These are phyloP conservation scores for Heliamphora exappendiculata DNA, from an alignment of 148 eudicot genomes.

Conservation along the genomic window DNA sequence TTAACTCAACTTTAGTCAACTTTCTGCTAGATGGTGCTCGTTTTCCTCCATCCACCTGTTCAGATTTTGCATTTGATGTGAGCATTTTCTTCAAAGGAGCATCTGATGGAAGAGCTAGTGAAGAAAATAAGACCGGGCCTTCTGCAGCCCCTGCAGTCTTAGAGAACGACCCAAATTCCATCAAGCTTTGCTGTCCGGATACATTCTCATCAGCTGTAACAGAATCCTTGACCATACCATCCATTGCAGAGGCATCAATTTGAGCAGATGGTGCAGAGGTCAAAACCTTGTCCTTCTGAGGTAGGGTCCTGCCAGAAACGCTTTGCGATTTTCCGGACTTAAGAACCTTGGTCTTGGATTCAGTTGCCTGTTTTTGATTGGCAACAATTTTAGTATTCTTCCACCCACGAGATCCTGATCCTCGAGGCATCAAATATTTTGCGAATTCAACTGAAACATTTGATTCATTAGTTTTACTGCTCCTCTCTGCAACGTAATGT, in stretches of 20 bases:
- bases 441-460: conserved; percentile 43
- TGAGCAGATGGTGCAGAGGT: conserved; percentile 17
- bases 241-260: conserved; percentile 14
- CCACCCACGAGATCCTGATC: conserved; percentile 52
- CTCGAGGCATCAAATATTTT: conserved; percentile 52
- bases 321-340: conserved; percentile 48
- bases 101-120: conserved; percentile 31
- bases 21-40: conserved; percentile 36
- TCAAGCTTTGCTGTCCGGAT: conserved; percentile 25
- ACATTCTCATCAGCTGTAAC: conserved; percentile 36
- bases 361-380: conserved; percentile 59
- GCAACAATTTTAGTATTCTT: conserved; percentile 41
- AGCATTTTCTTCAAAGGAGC: conserved; percentile 43
- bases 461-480: conserved; percentile 35
- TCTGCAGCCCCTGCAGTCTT: conserved; percentile 33
- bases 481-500: conserved; percentile 58
- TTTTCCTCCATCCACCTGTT: conserved; percentile 48
- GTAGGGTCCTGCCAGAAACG: conserved; percentile 35
- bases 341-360: conserved; percentile 34
- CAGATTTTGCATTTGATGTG: conserved; percentile 36
- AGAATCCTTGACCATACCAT: conserved; percentile 31
- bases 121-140: conserved; percentile 50
- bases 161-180: conserved; percentile 29
- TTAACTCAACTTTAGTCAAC: conserved; percentile 36
- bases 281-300: conserved; percentile 36